Evolutionary conservation across 176 grass and related monocot species (phyloP).

Genomic region (Saccharum spontaneum): DNA sequence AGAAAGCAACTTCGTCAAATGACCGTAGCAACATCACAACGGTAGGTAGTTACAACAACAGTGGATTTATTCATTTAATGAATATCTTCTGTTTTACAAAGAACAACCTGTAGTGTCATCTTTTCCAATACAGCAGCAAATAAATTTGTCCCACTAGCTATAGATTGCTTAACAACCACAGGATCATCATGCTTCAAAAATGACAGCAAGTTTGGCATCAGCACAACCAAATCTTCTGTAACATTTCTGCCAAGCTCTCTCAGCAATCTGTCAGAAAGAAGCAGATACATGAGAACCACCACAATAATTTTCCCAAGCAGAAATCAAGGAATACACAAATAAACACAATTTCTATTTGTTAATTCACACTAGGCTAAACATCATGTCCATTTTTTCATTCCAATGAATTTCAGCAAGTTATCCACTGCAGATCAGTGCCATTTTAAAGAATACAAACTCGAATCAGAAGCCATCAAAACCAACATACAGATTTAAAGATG

Average conservation of each 20-base stretch:
- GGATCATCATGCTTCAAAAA: constrained; percentile 80
- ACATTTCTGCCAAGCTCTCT: constrained; percentile 69
- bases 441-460: background rate
- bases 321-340: constrained; percentile 13
- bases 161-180: constrained; percentile 83
- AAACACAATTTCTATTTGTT: constrained; percentile 11
- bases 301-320: constrained; percentile 5
- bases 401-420: constrained; percentile 3
- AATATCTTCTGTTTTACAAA: constrained; percentile 86
- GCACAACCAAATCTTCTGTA: constrained; percentile 73
- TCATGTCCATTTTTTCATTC: background rate
- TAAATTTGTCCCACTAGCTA: constrained; percentile 97
- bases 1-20: constrained; percentile 49
- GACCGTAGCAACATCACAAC: constrained; percentile 49
- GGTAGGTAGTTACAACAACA: constrained; percentile 55
- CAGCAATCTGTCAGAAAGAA: constrained; percentile 77
- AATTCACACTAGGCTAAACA: background rate
- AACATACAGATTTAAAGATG: constrained; percentile 1
- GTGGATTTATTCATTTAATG: constrained; percentile 63
- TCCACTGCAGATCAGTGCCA: background rate
- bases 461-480: constrained; percentile 23
- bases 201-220: constrained; percentile 97
- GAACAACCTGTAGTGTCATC: constrained; percentile 99
- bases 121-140: constrained; percentile 98
- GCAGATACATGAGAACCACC: constrained; percentile 40